These are phyloP conservation scores for Pseudoneurospora amorphoporcata DNA, from an alignment of 495 filamentous ascomycete genomes.

Conservation along the genomic window DNA sequence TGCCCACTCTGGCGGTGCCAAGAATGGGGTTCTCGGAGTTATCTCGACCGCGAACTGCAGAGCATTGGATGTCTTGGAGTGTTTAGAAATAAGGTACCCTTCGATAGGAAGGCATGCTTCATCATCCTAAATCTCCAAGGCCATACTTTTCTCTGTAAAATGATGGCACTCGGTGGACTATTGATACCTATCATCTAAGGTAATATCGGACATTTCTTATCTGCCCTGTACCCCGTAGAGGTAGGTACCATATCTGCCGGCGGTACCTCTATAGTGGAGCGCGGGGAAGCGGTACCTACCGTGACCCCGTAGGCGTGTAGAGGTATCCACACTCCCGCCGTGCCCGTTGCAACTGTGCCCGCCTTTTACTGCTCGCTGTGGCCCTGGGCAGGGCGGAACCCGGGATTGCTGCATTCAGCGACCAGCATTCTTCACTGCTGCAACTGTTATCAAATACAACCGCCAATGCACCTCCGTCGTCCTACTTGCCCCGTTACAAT, in stretches of 20 bases:
- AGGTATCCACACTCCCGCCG: background rate
- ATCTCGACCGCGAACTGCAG: background rate
- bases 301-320: background rate
- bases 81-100: background rate
- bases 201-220: background rate
- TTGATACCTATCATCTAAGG: background rate
- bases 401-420: background rate
- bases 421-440: background rate
- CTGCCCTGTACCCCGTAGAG: background rate
- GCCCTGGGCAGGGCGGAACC: background rate
- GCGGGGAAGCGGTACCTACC: background rate
- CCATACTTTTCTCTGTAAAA: background rate
- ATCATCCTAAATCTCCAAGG: background rate
- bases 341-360: background rate
- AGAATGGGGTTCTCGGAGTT: background rate
- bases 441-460: background rate
- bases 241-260: background rate
- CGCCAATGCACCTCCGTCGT: background rate
- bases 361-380: background rate
- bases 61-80: background rate
- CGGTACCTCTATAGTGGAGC: background rate
- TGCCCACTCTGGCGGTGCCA: background rate
- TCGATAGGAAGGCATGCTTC: background rate
- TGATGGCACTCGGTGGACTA: background rate
- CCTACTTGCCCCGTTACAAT: background rate